These are phyloP conservation scores for Rhodotorula sp. DNA, from an alignment of 1,284 basidiomycete species.

Conservation along the genomic window DNA sequence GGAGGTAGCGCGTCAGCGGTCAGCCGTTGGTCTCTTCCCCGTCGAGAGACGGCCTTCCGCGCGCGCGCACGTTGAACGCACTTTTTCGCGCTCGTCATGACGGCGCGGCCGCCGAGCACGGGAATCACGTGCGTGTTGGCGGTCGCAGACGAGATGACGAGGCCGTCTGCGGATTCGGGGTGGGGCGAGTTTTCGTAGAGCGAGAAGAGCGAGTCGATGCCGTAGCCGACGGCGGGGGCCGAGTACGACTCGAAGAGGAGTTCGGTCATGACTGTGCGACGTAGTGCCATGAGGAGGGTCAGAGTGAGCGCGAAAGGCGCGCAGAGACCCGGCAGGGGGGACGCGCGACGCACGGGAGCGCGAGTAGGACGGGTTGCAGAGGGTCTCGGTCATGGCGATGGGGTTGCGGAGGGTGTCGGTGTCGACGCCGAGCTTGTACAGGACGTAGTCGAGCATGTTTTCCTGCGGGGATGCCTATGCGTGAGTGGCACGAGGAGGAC, in stretches of 20 bases:
- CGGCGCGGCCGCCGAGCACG: conserved; percentile 72
- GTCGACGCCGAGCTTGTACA: conserved; percentile 75
- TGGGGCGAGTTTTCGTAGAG: conserved; percentile 72
- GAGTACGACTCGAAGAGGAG: conserved; percentile 93
- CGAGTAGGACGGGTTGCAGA: conserved; percentile 87
- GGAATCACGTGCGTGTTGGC: conserved; percentile 85
- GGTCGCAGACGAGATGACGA: conserved; percentile 80
- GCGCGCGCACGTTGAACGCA: conserved; percentile 49
- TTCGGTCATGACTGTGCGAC: conserved; percentile 78
- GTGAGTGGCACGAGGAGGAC: conserved; percentile 10
- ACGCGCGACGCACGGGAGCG: conserved; percentile 52
- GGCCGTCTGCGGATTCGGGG: conserved; percentile 62
- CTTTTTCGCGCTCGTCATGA: conserved; percentile 82
- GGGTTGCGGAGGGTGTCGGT: conserved; percentile 69
- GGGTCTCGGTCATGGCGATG: conserved; percentile 88
- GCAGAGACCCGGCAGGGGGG: not conserved
- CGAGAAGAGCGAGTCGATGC: conserved; percentile 89
- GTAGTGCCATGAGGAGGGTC: not conserved
- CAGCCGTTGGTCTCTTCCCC: not conserved
- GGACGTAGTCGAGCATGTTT: conserved; percentile 88
- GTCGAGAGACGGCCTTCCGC: not conserved
- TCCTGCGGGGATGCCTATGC: conserved; percentile 63
- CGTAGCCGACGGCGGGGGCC: conserved; percentile 82
- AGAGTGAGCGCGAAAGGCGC: not conserved
- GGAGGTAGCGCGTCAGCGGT: not conserved